A percentile compares a stretch with the other conserved stretches of the same genome.
These are phyloP conservation scores for Phaeosphaeria sp. DNA, from an alignment of 2,329 filamentous ascomycete genomes.

Conservation along the genomic window DNA sequence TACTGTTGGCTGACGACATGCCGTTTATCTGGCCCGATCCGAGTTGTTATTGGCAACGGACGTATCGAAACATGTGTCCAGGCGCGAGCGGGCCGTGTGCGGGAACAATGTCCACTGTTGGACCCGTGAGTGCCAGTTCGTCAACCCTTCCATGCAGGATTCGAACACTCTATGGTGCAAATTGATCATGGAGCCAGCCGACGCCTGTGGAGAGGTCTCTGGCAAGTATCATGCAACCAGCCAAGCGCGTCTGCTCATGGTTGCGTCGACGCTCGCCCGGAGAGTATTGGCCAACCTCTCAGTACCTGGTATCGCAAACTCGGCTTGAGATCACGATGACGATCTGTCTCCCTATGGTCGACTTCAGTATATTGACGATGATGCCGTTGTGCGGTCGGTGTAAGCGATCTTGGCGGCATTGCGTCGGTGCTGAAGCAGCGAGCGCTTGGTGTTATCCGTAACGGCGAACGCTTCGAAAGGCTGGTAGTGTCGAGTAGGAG, in stretches of 20 bases:
- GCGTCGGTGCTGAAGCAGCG: not conserved
- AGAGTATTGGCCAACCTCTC: not conserved
- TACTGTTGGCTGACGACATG: conserved; percentile 30
- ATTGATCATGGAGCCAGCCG: not conserved
- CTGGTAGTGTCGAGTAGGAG: not conserved
- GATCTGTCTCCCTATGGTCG: not conserved
- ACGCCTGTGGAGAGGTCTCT: not conserved
- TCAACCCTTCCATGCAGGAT: not conserved
- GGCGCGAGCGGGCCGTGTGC: not conserved
- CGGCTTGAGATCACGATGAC: not conserved
- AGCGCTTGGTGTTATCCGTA: not conserved
- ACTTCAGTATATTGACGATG: not conserved
- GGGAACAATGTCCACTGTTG: not conserved
- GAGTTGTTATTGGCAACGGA: conserved; percentile 9
- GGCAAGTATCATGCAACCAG: not conserved
- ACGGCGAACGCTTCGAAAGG: not conserved
- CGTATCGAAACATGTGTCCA: not conserved
- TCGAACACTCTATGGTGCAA: not conserved
- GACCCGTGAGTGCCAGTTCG: not conserved
- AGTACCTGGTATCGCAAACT: not conserved
- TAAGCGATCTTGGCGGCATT: not conserved
- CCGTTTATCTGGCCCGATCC: conserved; percentile 26
- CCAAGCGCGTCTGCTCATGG: not conserved
- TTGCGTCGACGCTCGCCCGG: not conserved
- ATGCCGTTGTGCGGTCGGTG: not conserved